Conservation (phyloP, 2,329 filamentous ascomycete species). For the Xylaria sp. region DNA sequence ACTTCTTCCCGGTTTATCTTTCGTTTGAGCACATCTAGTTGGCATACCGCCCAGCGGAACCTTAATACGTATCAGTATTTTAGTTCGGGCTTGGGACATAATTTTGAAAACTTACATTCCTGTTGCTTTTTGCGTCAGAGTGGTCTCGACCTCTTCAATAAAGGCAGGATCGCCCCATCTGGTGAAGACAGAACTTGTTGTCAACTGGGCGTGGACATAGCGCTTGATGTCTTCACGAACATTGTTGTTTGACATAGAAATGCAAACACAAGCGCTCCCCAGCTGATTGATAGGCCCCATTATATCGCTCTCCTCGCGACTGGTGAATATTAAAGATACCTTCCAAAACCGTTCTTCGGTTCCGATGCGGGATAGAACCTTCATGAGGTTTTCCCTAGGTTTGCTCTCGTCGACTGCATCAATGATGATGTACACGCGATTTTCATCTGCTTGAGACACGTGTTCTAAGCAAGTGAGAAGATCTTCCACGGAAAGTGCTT, state of each 20-base stretch:
- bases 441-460: conserved; percentile 27
- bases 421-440: conserved; percentile 35
- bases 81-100: not conserved
- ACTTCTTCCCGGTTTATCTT: conserved; percentile 19
- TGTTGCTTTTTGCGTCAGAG: conserved; percentile 30
- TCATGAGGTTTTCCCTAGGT: conserved; percentile 28
- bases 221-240: conserved; percentile 37
- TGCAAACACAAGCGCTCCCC: not conserved
- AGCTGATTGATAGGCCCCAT: conserved; percentile 14
- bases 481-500: conserved; percentile 21
- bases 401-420: conserved; percentile 43
- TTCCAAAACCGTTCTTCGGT: conserved; percentile 31
- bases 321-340: conserved; percentile 39
- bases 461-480: conserved; percentile 31
- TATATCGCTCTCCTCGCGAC: conserved; percentile 40
- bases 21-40: conserved; percentile 36
- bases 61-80: conserved; percentile 20
- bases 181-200: conserved; percentile 6
- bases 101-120: conserved; percentile 33
- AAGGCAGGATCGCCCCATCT: conserved; percentile 23
- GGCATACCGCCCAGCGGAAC: conserved; percentile 40
- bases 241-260: conserved; percentile 38
- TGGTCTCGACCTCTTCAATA: conserved; percentile 21
- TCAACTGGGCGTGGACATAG: conserved; percentile 30
- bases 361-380: conserved; percentile 33